Evolutionary conservation across 2,329 filamentous ascomycete species (phyloP).

Genomic region (Colletotrichum sp.): DNA sequence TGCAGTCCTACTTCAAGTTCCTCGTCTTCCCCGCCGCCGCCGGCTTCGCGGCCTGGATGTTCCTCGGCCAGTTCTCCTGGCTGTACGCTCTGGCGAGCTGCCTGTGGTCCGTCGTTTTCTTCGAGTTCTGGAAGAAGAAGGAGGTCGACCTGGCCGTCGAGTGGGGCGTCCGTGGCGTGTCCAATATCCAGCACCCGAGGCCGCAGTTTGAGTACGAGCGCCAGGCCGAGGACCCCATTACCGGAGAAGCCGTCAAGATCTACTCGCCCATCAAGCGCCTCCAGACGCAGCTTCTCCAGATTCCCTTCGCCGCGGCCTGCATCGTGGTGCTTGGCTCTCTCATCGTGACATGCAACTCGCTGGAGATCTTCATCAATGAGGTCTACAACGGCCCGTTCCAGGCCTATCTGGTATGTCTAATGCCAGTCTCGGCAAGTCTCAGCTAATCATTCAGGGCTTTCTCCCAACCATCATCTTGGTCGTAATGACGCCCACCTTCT

Average conservation of each 20-base stretch:
- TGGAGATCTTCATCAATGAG: constrained; percentile 95
- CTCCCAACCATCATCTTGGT: constrained; percentile 89
- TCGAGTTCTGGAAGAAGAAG: constrained; percentile 96
- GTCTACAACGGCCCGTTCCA: constrained; percentile 92
- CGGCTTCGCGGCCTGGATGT: constrained; percentile 77
- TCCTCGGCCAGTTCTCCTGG: constrained; percentile 85
- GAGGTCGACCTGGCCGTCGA: constrained; percentile 84
- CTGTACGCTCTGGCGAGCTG: constrained; percentile 80
- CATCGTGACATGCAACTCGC: constrained; percentile 85
- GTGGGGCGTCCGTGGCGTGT: constrained; percentile 89
- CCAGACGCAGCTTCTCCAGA: constrained; percentile 76
- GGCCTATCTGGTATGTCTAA: constrained; percentile 70
- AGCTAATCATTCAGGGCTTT: constrained; percentile 65
- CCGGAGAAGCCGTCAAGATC: constrained; percentile 76
- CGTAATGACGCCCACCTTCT: constrained; percentile 78
- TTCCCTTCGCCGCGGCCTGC: constrained; percentile 84
- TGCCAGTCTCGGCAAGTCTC: constrained; percentile 7
- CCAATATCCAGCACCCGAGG: constrained; percentile 78
- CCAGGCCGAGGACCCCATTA: constrained; percentile 78
- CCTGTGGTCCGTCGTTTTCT: constrained; percentile 88
- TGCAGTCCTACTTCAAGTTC: constrained; percentile 89
- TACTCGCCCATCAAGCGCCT: constrained; percentile 81
- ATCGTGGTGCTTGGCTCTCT: constrained; percentile 76
- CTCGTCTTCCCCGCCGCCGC: constrained; percentile 81
- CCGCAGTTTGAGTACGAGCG: constrained; percentile 81